Conservation (phyloP, 345 rosid species). For the Syzygium oleosum region DNA sequence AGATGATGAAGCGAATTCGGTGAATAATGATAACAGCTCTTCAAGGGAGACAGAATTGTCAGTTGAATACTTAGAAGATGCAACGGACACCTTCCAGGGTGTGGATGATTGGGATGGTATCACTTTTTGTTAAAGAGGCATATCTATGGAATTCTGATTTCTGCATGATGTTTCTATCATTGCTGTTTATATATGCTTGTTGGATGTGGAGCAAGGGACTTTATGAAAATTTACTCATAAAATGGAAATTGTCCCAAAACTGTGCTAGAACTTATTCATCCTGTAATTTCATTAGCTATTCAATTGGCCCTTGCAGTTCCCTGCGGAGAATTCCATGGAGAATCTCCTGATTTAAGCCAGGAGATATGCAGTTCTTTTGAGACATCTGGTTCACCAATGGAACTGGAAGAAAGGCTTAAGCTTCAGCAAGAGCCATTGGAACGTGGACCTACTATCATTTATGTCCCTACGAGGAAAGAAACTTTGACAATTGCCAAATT, state of each 20-base stretch:
- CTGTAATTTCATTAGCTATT: neutral
- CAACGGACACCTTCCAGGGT: conserved; percentile 42
- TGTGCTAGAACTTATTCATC: neutral
- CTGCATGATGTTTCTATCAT: neutral
- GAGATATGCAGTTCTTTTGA: conserved; percentile 15
- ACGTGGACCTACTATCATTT: conserved; percentile 68
- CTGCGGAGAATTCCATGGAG: conserved; percentile 58
- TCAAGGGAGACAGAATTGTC: conserved; percentile 35
- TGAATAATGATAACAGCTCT: conserved; percentile 20
- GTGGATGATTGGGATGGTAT: conserved; percentile 93
- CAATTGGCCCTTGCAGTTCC: conserved; percentile 40
- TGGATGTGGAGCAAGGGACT: neutral
- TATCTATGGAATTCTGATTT: neutral
- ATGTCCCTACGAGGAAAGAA: conserved; percentile 88
- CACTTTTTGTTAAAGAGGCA: conserved; percentile 1
- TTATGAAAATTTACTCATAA: neutral
- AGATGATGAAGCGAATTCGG: conserved; percentile 26
- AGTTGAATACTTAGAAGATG: conserved; percentile 71
- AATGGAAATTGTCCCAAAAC: neutral
- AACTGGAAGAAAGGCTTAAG: conserved; percentile 22
- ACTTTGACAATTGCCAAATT: conserved; percentile 55
- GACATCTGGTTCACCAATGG: conserved; percentile 16
- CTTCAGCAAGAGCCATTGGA: conserved; percentile 38
- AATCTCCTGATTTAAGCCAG: conserved; percentile 16
- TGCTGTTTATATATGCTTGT: neutral